Base-by-base conservation (phyloP, 768 basidiomycete species). In the Serpula lacrymans region DNA sequence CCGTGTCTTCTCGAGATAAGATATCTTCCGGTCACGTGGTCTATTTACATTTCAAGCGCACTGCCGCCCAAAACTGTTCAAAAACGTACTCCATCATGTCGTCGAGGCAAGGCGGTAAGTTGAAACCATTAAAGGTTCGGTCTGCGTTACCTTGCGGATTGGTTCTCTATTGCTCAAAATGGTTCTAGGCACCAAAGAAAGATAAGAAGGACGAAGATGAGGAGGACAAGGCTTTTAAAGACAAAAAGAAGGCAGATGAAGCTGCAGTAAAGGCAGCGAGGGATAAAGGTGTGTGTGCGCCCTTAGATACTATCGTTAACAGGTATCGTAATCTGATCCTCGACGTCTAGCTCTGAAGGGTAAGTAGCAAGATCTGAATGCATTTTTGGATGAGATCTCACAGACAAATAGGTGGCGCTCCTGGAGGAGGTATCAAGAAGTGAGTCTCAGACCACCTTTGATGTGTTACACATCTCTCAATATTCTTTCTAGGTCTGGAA, bases 81-180 rank as follows among this genome's bases (percentile, higher is more conserved):
- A n/a, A n/a, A n/a, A n/a, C n/a, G n/a, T n/a, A n/a, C n/a, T n/a
- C n/a, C n/a, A n/a, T n/a, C n/a, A n/a, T n/a, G n/a, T n/a, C n/a
- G 60, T 62, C 60, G 34, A 76, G 86, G 68, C 82, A 87, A 71
- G 87, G 84, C 47, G 89, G 88, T 57, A 91, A 92, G 67, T 56
- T 83, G 39, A 92, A 92, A 75, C 89, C 89, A 39, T 65, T 91
- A 50, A 91, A 91, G 87, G 88, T 82, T n/a, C n/a, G n/a, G n/a
- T n/a, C n/a, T n/a, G n/a, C n/a, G n/a, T n/a, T n/a, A 32, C 26
- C 12, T 39, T 27, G 37, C 13, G 14, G 18, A n/a, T n/a, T 46
- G 23, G 28, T 37, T n/a, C 21, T 28, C 12, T 32, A 9, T 45
- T 24, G 12, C 33, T 21, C 28, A 30, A 14, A 37, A 42, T 22